A percentile compares a stretch with the other conserved stretches of the same genome.
Conservation (phyloP, 2,329 filamentous ascomycete genomes). For the Fragosphaeria purpurea region DNA sequence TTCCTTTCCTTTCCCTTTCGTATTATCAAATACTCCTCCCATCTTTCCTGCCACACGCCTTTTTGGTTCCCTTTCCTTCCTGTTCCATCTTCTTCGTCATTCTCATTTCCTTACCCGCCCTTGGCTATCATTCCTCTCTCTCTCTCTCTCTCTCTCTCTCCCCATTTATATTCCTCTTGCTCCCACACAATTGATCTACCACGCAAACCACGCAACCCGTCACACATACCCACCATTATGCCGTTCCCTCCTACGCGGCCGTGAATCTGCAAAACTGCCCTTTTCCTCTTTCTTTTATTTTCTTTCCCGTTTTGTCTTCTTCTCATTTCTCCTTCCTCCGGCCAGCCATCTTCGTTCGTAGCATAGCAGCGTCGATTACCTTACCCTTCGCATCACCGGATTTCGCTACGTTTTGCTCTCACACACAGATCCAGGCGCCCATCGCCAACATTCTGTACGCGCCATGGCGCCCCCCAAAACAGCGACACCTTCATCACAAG, state of each 20-base stretch:
- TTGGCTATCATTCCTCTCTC: not conserved
- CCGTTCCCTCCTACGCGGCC: not conserved
- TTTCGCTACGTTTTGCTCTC: not conserved
- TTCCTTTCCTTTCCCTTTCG: not conserved
- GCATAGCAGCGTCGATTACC: too few relatives aligned
- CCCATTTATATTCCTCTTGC: not conserved
- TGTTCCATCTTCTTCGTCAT: not conserved
- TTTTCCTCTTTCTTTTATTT: not conserved
- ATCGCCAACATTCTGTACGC: not conserved
- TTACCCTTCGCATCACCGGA: too few relatives aligned
- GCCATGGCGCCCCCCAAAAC: conserved; percentile 12
- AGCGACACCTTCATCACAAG: too few relatives aligned
- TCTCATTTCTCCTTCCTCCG: not conserved
- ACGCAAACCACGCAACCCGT: not conserved
- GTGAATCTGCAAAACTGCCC: not conserved
- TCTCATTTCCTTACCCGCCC: too few relatives aligned
- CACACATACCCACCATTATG: not conserved
- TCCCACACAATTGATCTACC: not conserved
- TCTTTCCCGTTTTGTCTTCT: not conserved
- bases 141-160: not conserved
- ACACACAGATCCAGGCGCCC: not conserved
- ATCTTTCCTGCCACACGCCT: not conserved
- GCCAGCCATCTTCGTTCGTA: too few relatives aligned
- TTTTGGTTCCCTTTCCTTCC: not conserved
- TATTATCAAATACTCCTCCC: not conserved